These are phyloP conservation scores for Butyriboletus loyo DNA, from an alignment of 768 basidiomycete genomes.

Conservation along the genomic window DNA sequence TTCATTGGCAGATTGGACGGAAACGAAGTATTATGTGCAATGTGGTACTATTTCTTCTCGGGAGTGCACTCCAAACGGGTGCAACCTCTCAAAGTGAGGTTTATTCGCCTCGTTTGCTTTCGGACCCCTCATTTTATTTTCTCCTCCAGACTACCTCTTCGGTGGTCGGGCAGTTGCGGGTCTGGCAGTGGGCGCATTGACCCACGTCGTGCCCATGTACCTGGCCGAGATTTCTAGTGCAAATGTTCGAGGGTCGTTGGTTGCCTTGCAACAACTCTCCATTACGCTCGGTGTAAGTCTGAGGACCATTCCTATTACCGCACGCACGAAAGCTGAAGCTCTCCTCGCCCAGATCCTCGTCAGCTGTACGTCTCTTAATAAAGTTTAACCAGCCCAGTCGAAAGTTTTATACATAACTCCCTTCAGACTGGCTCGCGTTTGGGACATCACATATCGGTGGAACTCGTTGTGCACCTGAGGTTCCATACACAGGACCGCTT, in stretches of 20 bases:
- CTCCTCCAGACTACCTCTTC: conserved; percentile 24
- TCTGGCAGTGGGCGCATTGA: conserved; percentile 18
- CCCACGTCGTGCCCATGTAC: conserved; percentile 32
- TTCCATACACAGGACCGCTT: conserved; percentile 30
- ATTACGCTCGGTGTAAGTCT: conserved; percentile 35
- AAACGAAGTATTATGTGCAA: conserved; percentile 27
- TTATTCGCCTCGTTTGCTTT: neutral
- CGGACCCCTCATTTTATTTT: neutral
- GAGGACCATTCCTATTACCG: neutral
- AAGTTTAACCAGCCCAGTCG: neutral
- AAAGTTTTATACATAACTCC: neutral
- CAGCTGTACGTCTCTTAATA: conserved; percentile 24
- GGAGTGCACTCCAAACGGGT: conserved; percentile 31
- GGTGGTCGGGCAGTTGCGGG: conserved; percentile 27
- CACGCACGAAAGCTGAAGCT: conserved; percentile 1
- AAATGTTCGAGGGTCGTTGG: conserved; percentile 36
- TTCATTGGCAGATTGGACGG: conserved; percentile 22
- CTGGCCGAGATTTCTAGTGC: conserved; percentile 39
- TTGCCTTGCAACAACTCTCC: conserved; percentile 35
- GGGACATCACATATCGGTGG: conserved; percentile 36
- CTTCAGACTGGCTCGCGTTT: conserved; percentile 30
- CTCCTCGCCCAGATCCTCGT: conserved; percentile 24
- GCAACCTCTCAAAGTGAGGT: conserved; percentile 23
- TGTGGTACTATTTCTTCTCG: conserved; percentile 29
- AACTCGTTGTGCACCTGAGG: conserved; percentile 26